Base-by-base conservation (phyloP, 2,329 filamentous ascomycete genomes). In the Trichoderma sp. region DNA sequence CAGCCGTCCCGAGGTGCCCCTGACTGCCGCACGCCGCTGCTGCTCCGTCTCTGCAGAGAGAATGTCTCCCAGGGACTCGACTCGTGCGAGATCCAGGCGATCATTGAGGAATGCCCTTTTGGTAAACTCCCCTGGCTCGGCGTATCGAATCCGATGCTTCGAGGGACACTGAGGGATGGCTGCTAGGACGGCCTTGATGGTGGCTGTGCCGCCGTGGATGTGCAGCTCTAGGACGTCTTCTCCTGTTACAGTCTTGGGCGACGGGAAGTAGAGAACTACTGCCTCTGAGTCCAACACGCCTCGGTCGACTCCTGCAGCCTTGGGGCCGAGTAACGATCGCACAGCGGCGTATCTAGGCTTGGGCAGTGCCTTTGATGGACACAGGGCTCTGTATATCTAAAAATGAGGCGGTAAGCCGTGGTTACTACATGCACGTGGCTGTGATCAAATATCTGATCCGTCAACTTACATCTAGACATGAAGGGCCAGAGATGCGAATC, bases 41-140 rank as follows among this genome's bases (percentile, higher is more conserved):
- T 97, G 92, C 77, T 98, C 95, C 0, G 95, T 99, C 71, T 95
- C 86, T 3, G 88, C 88, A 6, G 84, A 81, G 2, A 90, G 80
- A 0, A 82, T 83, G 69, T 89, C 87, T 68, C 86, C 83, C 3
- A 90, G 78, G 1, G 86, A 82, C 75, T 90, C 88, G 7, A 90
- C 90, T 77, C 99, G 93, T 2, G 92, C 91, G 1, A 99, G 84
- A 72, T 96, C 91, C 5, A 99, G 84, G 1, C 92, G 87, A 71
- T 89, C 83, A 74, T 97, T 95, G 74, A 93, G 83, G 73, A 99
- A 99, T 5, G 95, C 93, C 44, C 95, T 88, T 67, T 89, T 88
- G 4, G 95, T 99, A 76, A 99, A 99, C 74, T 99, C 95, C 63
- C 95, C 95, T 0, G 95, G 90, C 73, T 97, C 94, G 3, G 95